phyloP scores from a whole-genome alignment of 371 early-diverging fungal genomes.

The Syncephalis plumigaleata region DNA sequence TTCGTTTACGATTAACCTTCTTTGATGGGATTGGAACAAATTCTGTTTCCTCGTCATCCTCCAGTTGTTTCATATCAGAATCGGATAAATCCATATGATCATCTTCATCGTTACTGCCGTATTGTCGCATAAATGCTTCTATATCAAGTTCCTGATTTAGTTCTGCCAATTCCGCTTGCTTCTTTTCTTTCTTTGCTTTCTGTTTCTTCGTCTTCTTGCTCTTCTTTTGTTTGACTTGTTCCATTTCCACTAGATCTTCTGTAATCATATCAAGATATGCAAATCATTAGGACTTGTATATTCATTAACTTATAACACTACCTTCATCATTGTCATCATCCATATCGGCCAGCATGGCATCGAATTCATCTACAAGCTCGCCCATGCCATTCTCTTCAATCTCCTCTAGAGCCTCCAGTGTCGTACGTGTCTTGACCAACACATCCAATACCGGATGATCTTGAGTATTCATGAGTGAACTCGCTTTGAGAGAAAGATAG shows the following conservation, averaged over 20 bases:
- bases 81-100: slow-evolving; percentile 6
- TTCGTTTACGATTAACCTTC: neutral
- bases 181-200: slow-evolving; percentile 1
- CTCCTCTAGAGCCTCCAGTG: slow-evolving; percentile 48
- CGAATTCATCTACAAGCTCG: slow-evolving; percentile 14
- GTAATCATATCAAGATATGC: no score
- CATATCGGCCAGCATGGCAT: slow-evolving; percentile 11
- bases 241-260: slow-evolving; percentile 2
- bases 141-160: slow-evolving; percentile 8
- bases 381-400: slow-evolving; percentile 22
- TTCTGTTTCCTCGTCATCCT: slow-evolving; percentile 7
- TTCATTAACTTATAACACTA: slow-evolving; percentile 4
- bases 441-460: slow-evolving; percentile 74
- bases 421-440: slow-evolving; percentile 45
- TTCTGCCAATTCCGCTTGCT: neutral
- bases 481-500: slow-evolving; percentile 63
- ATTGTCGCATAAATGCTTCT: slow-evolving; percentile 5
- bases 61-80: slow-evolving; percentile 9
- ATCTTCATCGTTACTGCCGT: slow-evolving; percentile 4
- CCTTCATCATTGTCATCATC: slow-evolving; percentile 5
- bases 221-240: neutral
- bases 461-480: slow-evolving; percentile 27
- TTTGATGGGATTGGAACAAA: slow-evolving; percentile 2
- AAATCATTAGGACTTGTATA: no score
- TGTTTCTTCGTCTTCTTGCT: slow-evolving; percentile 4